Conservation (phyloP, 345 rosid genomes). For the Pistacia integerrima region DNA sequence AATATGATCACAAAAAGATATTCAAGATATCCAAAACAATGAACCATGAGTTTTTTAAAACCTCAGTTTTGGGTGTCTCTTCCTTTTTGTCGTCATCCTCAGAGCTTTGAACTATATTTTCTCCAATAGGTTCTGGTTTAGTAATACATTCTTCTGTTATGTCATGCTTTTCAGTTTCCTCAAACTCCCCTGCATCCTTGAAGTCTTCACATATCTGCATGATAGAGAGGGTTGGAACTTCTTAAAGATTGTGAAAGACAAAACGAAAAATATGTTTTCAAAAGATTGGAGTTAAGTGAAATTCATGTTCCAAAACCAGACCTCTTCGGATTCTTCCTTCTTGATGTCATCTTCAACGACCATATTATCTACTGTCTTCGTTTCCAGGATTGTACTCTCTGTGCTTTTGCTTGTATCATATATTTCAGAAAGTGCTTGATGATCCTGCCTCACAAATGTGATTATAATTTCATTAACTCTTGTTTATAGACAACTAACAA, state of each 20-base stretch:
- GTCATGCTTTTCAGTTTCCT: constrained; percentile 19
- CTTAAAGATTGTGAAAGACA: neutral
- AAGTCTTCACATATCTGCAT: constrained; percentile 26
- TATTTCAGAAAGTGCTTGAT: neutral
- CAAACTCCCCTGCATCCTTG: neutral
- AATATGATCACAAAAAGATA: neutral
- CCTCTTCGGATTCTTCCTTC: constrained; percentile 35
- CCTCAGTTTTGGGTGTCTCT: neutral
- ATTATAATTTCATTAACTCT: neutral
- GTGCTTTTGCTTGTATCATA: constrained; percentile 1
- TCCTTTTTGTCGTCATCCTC: neutral
- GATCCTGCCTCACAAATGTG: neutral
- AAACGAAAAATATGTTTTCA: neutral
- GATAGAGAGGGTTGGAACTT: neutral
- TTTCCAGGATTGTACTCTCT: neutral
- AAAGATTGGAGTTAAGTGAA: constrained; percentile 2
- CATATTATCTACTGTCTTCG: neutral
- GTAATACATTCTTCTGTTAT: constrained; percentile 22
- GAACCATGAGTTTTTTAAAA: neutral
- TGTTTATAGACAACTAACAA: neutral
- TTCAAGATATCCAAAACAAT: neutral
- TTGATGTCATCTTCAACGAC: constrained; percentile 23
- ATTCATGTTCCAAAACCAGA: neutral
- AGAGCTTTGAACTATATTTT: constrained; percentile 15
- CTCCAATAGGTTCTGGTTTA: constrained; percentile 19